phyloP scores from a whole-genome alignment of 1,284 basidiomycete species.

The Malassezia sp. region DNA sequence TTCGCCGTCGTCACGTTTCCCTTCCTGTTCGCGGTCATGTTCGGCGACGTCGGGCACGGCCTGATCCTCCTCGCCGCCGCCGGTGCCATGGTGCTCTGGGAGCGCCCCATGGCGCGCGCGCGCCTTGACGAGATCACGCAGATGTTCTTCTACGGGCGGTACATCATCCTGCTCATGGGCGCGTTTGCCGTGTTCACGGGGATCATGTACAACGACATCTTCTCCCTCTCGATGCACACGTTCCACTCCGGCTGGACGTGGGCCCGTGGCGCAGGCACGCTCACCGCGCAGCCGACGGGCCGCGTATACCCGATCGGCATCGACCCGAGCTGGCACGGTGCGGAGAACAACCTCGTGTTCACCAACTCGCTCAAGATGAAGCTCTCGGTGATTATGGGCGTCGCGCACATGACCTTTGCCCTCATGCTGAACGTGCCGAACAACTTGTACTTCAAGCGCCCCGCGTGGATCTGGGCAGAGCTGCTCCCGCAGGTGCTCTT shows the following conservation, averaged over 20 bases:
- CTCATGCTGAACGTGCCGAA: conserved; percentile 91
- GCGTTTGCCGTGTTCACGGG: conserved; percentile 83
- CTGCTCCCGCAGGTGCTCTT: conserved; percentile 96
- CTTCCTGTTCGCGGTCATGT: conserved; percentile 99
- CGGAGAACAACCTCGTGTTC: conserved; percentile 84
- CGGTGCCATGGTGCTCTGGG: conserved; percentile 70
- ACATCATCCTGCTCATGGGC: conserved; percentile 97
- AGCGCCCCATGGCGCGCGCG: conserved; percentile 65
- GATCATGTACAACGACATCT: conserved; percentile 97
- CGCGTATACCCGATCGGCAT: conserved; percentile 80
- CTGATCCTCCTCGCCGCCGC: conserved; percentile 69
- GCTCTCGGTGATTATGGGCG: conserved; percentile 93
- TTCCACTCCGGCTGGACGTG: conserved; percentile 83
- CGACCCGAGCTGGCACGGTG: conserved; percentile 88
- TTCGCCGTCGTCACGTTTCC: conserved; percentile 92
- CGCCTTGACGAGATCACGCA: conserved; percentile 76
- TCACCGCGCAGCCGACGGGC: conserved; percentile 49
- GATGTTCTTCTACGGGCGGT: conserved; percentile 91
- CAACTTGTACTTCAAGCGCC: conserved; percentile 80
- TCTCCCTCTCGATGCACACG: conserved; percentile 80
- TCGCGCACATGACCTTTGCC: conserved; percentile 97
- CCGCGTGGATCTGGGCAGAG: conserved; percentile 75
- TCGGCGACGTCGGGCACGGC: conserved; percentile 96
- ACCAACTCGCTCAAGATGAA: conserved; percentile 99
- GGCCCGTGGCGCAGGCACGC: conserved; percentile 49